phyloP scores from a whole-genome alignment of 192 early-diverging fungal genomes.

The Backusella morwellensis region DNA sequence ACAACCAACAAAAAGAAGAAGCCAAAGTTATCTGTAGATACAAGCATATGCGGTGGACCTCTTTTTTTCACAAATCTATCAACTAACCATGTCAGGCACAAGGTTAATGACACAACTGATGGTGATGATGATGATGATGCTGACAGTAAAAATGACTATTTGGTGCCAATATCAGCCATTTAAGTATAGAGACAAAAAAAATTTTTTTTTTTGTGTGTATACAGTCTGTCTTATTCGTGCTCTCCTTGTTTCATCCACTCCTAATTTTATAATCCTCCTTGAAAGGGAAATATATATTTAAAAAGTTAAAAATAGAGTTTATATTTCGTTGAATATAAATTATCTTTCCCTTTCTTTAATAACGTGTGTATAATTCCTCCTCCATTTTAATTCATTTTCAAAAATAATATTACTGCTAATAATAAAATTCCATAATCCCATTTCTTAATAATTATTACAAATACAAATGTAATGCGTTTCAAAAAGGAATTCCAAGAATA shows the following conservation, averaged over 20 bases:
- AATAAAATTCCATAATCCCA: neutral
- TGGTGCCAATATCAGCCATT: constrained; percentile 16
- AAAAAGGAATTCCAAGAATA: neutral
- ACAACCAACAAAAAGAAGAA: constrained; percentile 18
- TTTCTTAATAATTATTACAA: neutral
- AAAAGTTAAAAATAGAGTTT: constrained; percentile 10
- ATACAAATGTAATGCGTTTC: neutral
- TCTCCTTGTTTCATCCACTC: constrained; percentile 3
- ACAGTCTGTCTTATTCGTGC: neutral
- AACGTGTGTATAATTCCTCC: neutral
- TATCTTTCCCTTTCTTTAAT: neutral
- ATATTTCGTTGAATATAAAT: neutral
- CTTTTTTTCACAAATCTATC: constrained; percentile 26
- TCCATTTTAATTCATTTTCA: neutral
- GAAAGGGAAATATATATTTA: neutral
- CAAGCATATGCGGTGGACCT: constrained; percentile 17
- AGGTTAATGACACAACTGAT: neutral
- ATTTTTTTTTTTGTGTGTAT: neutral
- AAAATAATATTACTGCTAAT: neutral
- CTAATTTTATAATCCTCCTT: neutral
- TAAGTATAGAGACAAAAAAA: neutral
- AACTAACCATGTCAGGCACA: constrained; percentile 21
- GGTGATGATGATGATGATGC: neutral
- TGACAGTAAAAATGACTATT: constrained; percentile 11
- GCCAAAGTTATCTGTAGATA: constrained; percentile 26